Evolutionary conservation across 139 green algal genomes (phyloP).

Genomic region (Chlorella sp.): DNA sequence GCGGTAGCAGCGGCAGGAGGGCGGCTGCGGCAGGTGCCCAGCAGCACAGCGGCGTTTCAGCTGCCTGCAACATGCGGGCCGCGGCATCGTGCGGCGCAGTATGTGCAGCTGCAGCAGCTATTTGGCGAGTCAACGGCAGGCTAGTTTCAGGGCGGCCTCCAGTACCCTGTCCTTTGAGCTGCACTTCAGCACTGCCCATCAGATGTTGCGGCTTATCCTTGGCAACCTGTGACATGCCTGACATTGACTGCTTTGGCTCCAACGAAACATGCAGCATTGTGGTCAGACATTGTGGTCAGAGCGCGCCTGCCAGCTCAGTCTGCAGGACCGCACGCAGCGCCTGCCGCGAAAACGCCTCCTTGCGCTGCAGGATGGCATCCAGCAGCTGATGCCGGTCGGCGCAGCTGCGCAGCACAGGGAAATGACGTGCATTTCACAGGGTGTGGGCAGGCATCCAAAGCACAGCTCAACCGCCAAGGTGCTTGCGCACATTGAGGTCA

Average conservation of each 20-base stretch:
- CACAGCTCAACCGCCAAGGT: no score
- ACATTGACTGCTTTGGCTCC: no score
- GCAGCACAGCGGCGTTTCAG: not conserved
- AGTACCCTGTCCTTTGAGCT: not conserved
- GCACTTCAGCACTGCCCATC: not conserved
- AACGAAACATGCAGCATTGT: not conserved
- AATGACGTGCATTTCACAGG: no score
- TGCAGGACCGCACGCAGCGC: slow-evolving; percentile 12
- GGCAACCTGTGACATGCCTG: no score
- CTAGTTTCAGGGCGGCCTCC: no score
- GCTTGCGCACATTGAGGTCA: no score
- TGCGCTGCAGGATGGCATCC: slow-evolving; percentile 19
- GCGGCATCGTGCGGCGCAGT: slow-evolving; percentile 23
- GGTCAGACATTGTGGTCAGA: not conserved
- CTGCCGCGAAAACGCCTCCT: slow-evolving; percentile 5
- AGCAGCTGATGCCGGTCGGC: slow-evolving; percentile 13
- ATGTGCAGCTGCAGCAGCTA: slow-evolving; percentile 18
- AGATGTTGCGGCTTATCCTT: not conserved
- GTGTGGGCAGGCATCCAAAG: no score
- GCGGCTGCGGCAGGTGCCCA: not conserved
- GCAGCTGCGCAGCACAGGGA: not conserved
- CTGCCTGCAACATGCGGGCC: not conserved
- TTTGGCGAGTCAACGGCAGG: not conserved
- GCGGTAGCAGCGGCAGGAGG: slow-evolving; percentile 6
- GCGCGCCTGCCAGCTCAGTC: not conserved